Evolutionary conservation across 768 basidiomycete species (phyloP), one percentile per base, ranked within the genome.

Genomic region (Termitomyces sp.): DNA sequence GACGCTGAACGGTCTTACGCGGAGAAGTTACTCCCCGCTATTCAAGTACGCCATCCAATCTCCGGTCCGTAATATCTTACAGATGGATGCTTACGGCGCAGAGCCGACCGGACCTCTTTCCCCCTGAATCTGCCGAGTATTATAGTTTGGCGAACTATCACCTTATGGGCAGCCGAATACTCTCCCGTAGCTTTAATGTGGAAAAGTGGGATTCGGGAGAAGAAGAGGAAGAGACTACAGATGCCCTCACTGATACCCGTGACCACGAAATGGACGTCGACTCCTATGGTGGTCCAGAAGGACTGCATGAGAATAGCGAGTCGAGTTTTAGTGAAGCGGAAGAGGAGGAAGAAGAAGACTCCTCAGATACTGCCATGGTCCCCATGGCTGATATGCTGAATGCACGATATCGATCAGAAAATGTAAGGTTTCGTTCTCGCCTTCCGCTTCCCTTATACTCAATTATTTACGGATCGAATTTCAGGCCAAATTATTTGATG

Each of bases 331-430:
- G 77, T 3, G 80, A 78, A 21, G 70, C 69, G 3, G 72, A 73
- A 63, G 70, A 67, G 62, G 66, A 70, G 2, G 73, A 70, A 3
- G 82, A 59, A 48, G 55, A 62, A 19, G 80, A 84, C 56, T 72
- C 81, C 6, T 77, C 79, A 10, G 83, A 89, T 59, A 83, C 91
- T 10, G 84, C 89, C 3, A 94, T 98, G 94, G 89, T 98, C 4
- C 95, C 96, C 0, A 85, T 98, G 75, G 97, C 97, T 3, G 97
- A 99, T 70, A 84, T 98, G 75, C 74, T 99, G 48, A 99, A 99
- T 65, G 97, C 96, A 11, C 81, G 86, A 52, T 91, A 84, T 68
- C 86, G 83, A 8, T 81, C 81, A 39, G 89, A 94, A 68, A 98
- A 98, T 60, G 94, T 93, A 64, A 59, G 85, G 70, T 23, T 25